Evolutionary conservation across 768 basidiomycete genomes (phyloP), one percentile per base, ranked within the genome.

Genomic region (Cystofilobasidium bisporidii): DNA sequence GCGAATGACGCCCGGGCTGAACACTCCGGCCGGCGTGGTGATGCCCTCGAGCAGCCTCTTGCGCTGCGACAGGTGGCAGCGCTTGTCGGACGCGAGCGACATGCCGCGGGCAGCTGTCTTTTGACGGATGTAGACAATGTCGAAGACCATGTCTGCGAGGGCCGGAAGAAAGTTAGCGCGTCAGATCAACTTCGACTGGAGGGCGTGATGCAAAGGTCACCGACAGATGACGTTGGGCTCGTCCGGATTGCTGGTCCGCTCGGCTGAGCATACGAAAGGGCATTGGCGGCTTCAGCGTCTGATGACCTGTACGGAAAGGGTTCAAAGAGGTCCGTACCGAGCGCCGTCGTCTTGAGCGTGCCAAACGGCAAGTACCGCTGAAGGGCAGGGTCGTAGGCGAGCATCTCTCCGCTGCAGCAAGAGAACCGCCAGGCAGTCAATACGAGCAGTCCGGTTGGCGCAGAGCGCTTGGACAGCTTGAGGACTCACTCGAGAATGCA

Each of bases 91-190:
- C 94, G 82, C 4, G 86, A 86, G 74, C 82, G 81, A 40, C 18
- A 45, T 30, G 32, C 86, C 87, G 30, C 73, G 71, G 59, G 76
- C 73, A 71, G 93, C 92, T 4, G 22, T 24, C 9, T 60, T 60
- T n/a, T 26, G 40, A 32, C 63, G 48, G 67, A 96, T 81, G 74
- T 88, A 91, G 0, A 99, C 80, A 26, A 98, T 80, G 76, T 99
- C 96, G 74, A 99, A 98, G 14, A 98, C 83, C 77, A 96, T 98
- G 83, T 96, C 93, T 97, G 70, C 41, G n/a, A 43, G 63, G 58
- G 20, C 18, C 24, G 36, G n/a, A 5, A 36, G 28, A 36, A 24
- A 24, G 28, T 12, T 24, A 17, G 17, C 22, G 24, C 22, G 11
- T 53, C 24, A 28, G 24, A 5, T 17, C 12, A 50, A 20, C 48